phyloP scores from a whole-genome alignment of 169 alveolate species.

The Plasmodium fragile region DNA sequence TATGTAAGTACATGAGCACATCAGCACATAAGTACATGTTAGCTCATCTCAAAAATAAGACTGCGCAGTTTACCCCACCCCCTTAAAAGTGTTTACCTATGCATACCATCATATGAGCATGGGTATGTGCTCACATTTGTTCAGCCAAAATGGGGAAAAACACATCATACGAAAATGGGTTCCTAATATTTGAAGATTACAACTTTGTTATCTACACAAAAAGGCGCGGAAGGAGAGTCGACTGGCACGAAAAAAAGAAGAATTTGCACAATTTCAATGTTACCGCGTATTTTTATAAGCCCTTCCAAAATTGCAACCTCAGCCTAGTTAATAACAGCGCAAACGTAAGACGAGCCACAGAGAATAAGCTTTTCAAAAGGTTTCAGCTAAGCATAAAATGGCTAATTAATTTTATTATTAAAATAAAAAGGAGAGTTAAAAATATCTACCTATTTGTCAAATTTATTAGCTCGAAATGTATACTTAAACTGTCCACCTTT shows the following conservation, averaged over 20 bases:
- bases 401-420: conserved; percentile 21
- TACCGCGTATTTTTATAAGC: background rate
- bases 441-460: conserved; percentile 57
- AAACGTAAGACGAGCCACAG: background rate
- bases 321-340: conserved; percentile 20
- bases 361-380: conserved; percentile 38
- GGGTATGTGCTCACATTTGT: background rate
- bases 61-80: background rate
- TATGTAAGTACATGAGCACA: background rate
- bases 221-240: conserved; percentile 9
- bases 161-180: conserved; percentile 25
- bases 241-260: conserved; percentile 14
- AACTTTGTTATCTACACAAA: conserved; percentile 39
- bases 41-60: background rate
- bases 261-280: conserved; percentile 24
- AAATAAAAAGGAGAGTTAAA: conserved; percentile 25
- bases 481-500: conserved; percentile 53
- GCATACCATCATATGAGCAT: background rate
- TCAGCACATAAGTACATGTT: background rate
- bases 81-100: background rate
- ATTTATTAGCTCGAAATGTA: conserved; percentile 63
- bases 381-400: conserved; percentile 23
- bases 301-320: conserved; percentile 20
- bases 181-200: conserved; percentile 59
- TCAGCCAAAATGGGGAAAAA: conserved; percentile 19